phyloP scores from a whole-genome alignment of 179 eudicot species.

The Sideroxylon spinosum region DNA sequence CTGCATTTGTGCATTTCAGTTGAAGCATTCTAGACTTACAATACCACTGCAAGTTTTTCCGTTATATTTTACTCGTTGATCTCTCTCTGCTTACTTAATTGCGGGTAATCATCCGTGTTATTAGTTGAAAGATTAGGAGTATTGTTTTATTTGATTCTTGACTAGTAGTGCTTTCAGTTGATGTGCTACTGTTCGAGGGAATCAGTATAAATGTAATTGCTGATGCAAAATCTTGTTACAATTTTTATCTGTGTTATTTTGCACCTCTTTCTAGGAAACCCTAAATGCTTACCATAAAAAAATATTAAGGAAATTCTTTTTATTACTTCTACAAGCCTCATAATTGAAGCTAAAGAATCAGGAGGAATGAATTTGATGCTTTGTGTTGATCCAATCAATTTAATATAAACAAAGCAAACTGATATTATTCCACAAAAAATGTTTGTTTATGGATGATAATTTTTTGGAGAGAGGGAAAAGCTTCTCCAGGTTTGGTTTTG shows the following conservation, averaged over 20 bases:
- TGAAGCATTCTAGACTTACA: too few species aligned
- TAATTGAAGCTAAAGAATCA: too few species aligned
- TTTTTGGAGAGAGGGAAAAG: too few species aligned
- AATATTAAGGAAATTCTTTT: too few species aligned
- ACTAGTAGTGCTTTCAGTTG: not conserved
- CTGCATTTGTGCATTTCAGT: not conserved
- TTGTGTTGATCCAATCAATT: too few species aligned
- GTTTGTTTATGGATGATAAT: too few species aligned
- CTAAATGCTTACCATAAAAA: not conserved
- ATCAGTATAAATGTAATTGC: not conserved
- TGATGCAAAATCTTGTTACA: not conserved
- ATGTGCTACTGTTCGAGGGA: not conserved
- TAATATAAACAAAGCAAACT: too few species aligned
- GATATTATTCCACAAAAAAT: too few species aligned
- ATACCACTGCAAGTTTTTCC: not conserved
- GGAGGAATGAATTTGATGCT: too few species aligned
- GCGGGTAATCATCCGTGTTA: not conserved
- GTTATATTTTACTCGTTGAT: too few species aligned
- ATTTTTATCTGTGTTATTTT: not conserved
- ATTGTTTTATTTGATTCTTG: not conserved
- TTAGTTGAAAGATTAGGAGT: not conserved
- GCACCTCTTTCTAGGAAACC: not conserved
- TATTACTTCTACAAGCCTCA: too few species aligned
- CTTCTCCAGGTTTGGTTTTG: not conserved
- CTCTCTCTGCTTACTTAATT: not conserved